These are phyloP conservation scores for Fusarium buharicum DNA, from an alignment of 2,329 filamentous ascomycete genomes.

Conservation along the genomic window DNA sequence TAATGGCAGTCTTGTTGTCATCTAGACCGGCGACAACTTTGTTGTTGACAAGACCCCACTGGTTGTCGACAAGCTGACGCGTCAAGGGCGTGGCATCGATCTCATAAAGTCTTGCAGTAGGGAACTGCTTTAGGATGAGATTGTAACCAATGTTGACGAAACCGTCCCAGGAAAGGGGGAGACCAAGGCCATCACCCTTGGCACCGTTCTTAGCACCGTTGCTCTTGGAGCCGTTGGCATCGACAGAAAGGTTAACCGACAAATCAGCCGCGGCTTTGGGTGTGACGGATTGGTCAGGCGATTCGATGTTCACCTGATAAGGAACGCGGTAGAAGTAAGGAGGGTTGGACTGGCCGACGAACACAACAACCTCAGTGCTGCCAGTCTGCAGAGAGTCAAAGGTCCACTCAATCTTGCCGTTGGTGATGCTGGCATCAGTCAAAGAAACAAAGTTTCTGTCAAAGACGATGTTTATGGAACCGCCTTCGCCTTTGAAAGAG, in stretches of 20 bases:
- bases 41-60: conserved; percentile 29
- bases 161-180: conserved; percentile 24
- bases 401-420: conserved; percentile 23
- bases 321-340: conserved; percentile 53
- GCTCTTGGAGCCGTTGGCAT: background rate
- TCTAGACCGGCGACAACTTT: conserved; percentile 14
- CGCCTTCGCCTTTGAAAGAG: conserved; percentile 16
- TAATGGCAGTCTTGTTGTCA: conserved; percentile 24
- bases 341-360: conserved; percentile 52
- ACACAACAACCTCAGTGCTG: conserved; percentile 36
- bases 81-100: conserved; percentile 20
- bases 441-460: conserved; percentile 3
- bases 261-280: background rate
- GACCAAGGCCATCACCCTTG: conserved; percentile 1
- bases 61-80: conserved; percentile 7
- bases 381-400: conserved; percentile 7
- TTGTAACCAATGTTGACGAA: conserved; percentile 24
- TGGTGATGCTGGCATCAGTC: conserved; percentile 4
- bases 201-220: background rate
- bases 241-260: background rate
- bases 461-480: conserved; percentile 12
- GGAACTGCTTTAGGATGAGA: conserved; percentile 13
- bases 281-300: background rate
- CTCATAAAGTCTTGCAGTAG: conserved; percentile 19
- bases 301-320: conserved; percentile 5